Conservation (phyloP, 2,329 filamentous ascomycete species). For the Aspergillus transmontanensis region DNA sequence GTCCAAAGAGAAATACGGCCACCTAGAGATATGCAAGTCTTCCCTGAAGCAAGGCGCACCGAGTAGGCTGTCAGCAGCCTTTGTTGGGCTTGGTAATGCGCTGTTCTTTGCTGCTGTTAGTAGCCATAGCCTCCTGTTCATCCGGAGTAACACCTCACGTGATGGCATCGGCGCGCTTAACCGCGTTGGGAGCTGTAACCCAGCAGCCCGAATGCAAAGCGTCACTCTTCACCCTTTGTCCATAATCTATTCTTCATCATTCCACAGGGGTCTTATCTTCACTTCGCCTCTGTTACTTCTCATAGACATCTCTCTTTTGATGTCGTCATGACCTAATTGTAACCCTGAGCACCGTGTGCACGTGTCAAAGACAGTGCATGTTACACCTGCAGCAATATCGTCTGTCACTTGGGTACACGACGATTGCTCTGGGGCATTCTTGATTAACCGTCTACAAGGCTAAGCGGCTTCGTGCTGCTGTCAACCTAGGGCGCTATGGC, state of each 20-base stretch:
- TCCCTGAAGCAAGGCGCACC: not conserved
- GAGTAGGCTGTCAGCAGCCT: constrained; percentile 1
- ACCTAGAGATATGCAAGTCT: not conserved
- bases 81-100: not conserved
- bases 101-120: not conserved
- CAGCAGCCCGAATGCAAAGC: constrained; percentile 15
- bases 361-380: constrained; percentile 3
- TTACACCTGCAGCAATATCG: constrained; percentile 1
- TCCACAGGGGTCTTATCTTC: constrained; percentile 13
- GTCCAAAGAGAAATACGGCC: not conserved
- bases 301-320: constrained; percentile 9
- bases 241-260: constrained; percentile 11
- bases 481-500: constrained; percentile 50
- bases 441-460: not conserved
- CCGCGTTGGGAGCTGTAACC: constrained; percentile 19
- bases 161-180: constrained; percentile 12
- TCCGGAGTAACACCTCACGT: constrained; percentile 10
- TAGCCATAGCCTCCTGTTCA: not conserved
- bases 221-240: constrained; percentile 13
- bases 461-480: constrained; percentile 21
- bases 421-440: not conserved
- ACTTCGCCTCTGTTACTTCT: constrained; percentile 17
- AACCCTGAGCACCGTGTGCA: constrained; percentile 21
- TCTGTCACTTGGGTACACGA: not conserved
- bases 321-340: constrained; percentile 22